phyloP scores from a whole-genome alignment of 2,329 filamentous ascomycete genomes.

The Paraphaeosphaeria sporulosa region DNA sequence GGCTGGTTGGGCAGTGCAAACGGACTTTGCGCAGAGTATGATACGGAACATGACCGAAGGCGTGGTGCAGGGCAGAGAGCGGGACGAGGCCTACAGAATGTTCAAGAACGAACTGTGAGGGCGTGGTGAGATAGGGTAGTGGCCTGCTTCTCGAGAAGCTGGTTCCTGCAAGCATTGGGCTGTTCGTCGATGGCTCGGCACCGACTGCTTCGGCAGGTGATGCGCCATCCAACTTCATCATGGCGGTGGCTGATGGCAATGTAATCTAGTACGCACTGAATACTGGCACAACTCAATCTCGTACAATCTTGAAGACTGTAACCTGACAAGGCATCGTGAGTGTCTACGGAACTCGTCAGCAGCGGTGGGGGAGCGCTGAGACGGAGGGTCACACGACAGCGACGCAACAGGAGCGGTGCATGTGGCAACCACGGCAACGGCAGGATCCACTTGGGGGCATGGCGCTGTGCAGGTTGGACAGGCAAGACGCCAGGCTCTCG shows the following conservation, averaged over 20 bases:
- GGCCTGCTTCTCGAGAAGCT: too few relatives aligned
- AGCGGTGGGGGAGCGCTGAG: neutral
- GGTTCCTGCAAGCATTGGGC: too few relatives aligned
- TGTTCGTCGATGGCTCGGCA: too few relatives aligned
- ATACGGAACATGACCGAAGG: constrained; percentile 17
- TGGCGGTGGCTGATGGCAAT: too few relatives aligned
- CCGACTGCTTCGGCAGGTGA: too few relatives aligned
- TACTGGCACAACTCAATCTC: too few relatives aligned
- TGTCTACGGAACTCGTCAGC: too few relatives aligned
- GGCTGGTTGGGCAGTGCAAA: constrained; percentile 22
- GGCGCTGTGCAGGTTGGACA: neutral
- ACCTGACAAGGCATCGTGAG: too few relatives aligned
- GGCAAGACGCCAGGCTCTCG: neutral
- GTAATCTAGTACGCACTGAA: too few relatives aligned
- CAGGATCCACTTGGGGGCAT: neutral
- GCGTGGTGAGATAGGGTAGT: neutral
- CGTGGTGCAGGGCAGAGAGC: neutral
- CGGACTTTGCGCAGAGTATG: constrained; percentile 11
- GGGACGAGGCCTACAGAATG: neutral
- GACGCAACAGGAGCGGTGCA: neutral
- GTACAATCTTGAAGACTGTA: too few relatives aligned
- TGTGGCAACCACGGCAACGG: neutral
- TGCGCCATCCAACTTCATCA: too few relatives aligned
- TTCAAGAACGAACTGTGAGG: constrained; percentile 7
- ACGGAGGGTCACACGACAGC: constrained; percentile 4